Conservation (phyloP, 306 rosid genomes). For the Citrullus amarus region DNA sequence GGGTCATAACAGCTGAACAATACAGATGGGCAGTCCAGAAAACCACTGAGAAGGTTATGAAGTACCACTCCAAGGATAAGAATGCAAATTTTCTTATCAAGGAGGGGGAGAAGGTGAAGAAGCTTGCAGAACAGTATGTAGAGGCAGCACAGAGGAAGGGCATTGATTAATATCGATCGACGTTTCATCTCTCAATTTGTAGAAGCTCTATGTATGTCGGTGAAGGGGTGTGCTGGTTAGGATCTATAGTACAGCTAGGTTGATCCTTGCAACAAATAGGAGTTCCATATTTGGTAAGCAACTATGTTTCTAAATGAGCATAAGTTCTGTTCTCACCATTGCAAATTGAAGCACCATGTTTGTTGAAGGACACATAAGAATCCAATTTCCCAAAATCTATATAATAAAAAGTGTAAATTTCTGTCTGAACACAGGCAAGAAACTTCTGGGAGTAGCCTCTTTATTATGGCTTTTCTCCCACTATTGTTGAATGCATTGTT, state of each 20-base stretch:
- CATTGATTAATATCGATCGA: conserved; percentile 12
- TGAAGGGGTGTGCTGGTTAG: background rate
- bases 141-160: conserved; percentile 70
- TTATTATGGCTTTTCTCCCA: background rate
- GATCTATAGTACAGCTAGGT: background rate
- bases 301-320: background rate
- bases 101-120: conserved; percentile 98
- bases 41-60: conserved; percentile 89
- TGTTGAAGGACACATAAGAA: background rate
- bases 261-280: background rate
- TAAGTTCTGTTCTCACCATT: background rate
- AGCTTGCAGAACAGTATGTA: conserved; percentile 82
- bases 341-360: background rate
- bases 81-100: conserved; percentile 84
- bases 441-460: background rate
- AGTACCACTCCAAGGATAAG: conserved; percentile 72
- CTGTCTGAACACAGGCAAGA: background rate
- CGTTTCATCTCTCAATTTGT: no score
- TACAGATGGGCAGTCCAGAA: conserved; percentile 85
- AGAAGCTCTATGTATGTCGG: background rate
- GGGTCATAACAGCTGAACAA: conserved; percentile 76
- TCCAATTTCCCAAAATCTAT: background rate
- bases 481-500: background rate
- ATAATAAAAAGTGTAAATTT: background rate
- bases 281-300: background rate